Evolutionary conservation across 805 yeast species (phyloP), one percentile per base, ranked within the genome.

Genomic region (Kazachstania bromeliacearum): DNA sequence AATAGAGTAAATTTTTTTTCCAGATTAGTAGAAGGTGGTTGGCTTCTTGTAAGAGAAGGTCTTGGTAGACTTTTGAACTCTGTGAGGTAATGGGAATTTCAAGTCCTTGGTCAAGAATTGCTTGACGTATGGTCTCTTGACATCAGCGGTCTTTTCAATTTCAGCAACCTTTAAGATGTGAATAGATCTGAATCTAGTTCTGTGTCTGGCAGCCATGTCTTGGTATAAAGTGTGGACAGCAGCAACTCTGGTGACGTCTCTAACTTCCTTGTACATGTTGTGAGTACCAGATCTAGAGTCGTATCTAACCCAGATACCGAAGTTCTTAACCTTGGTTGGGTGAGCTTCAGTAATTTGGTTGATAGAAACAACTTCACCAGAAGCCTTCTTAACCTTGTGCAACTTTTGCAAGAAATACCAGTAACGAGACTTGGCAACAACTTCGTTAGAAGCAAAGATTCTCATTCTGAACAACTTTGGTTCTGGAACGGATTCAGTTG

Each of bases 201-300:
- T 87, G 94, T 92, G 99, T 78, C 98, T 88, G 59, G 99, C 96
- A 73, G 99, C 99, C 83, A 92, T 83, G 74, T 92, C 99, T 71
- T 83, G 88, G 92, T 92, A 92, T 81, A 92, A 81, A 66, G 92
- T 75, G 72, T 84, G 95, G 66, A 92, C 96, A 58, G 97, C 98
- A 70, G 85, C 95, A 51, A 87, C 94, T 78, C 99, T 92, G 77
- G 96, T 73, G 60, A 89, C 94, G 63, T 89, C 98, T 75, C 98
- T 87, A 92, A 85, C 85, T 78, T 92, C 99, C 80, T 92, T 92
- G 96, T 92, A 92, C 96, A 92, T 92, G 94, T 92, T 92, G 94
- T 92, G 98, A 64, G 95, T 88, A 77, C 99, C 99, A 57, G 98
- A 92, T 83, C 99, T 94, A 55, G 99, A 92, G 69, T 92, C 98